phyloP scores from a whole-genome alignment of 805 yeast genomes.

The Pachysolen tannophilus region DNA sequence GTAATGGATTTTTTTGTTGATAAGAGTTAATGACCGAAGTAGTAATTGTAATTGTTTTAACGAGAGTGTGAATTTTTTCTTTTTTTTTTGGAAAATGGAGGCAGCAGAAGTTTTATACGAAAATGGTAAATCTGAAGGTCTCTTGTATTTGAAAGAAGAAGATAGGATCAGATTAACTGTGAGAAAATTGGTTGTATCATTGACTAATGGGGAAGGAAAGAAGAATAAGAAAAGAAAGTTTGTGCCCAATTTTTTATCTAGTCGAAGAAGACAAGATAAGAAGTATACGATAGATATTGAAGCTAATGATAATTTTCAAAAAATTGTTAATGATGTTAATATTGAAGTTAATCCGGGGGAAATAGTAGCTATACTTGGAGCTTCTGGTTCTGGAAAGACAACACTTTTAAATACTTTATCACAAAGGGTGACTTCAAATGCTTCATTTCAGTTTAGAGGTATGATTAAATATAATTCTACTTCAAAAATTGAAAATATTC shows the following conservation, averaged over 20 bases:
- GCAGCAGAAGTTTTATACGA: no score
- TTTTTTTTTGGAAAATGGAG: no score
- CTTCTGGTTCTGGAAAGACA: conserved; percentile 75
- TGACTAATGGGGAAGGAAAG: not conserved
- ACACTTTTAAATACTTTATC: conserved; percentile 58
- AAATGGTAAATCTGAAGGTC: no score
- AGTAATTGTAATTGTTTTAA: no score
- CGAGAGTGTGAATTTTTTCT: no score
- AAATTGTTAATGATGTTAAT: conserved; percentile 36
- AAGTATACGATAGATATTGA: not conserved
- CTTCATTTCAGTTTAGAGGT: conserved; percentile 35
- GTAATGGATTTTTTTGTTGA: no score
- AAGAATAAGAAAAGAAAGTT: no score
- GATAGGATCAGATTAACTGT: conserved; percentile 1
- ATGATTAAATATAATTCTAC: conserved; percentile 24
- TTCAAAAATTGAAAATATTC: conserved; percentile 15
- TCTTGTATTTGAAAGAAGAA: not conserved
- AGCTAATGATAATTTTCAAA: conserved; percentile 10
- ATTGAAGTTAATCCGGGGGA: conserved; percentile 47
- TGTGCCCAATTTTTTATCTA: no score
- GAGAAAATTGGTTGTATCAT: not conserved
- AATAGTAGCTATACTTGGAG: conserved; percentile 67
- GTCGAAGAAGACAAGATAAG: not conserved
- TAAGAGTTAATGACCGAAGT: no score
- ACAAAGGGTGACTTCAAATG: conserved; percentile 32